phyloP scores from a whole-genome alignment of 129 eudicot genomes.

The Deinandra increscens region DNA sequence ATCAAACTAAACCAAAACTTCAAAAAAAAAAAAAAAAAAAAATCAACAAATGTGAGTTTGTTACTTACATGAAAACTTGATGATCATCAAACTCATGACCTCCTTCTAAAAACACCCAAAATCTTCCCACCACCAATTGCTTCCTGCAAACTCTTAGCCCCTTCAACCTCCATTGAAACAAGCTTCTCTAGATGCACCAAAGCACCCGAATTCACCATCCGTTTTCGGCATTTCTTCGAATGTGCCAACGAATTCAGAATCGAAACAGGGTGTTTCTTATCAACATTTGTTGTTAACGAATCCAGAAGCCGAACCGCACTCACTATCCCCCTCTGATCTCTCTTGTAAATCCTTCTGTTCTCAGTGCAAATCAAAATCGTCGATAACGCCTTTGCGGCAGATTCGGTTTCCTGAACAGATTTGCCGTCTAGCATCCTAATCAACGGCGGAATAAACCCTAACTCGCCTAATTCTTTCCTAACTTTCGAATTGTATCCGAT shows the following conservation, averaged over 20 bases:
- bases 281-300: slow-evolving; percentile 36
- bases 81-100: slow-evolving; percentile 20
- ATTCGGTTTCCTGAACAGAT: slow-evolving; percentile 54
- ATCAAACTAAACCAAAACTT: not conserved
- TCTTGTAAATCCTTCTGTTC: slow-evolving; percentile 47
- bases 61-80: slow-evolving; percentile 18
- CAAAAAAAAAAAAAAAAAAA: slow-evolving; percentile 24
- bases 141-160: slow-evolving; percentile 68
- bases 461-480: slow-evolving; percentile 59
- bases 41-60: slow-evolving; percentile 12
- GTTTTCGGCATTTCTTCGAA: slow-evolving; percentile 69
- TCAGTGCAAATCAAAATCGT: slow-evolving; percentile 31
- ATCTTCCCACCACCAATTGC: slow-evolving; percentile 53
- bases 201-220: slow-evolving; percentile 62
- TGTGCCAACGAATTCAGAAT: slow-evolving; percentile 42
- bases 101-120: slow-evolving; percentile 62
- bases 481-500: slow-evolving; percentile 48
- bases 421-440: slow-evolving; percentile 65
- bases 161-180: slow-evolving; percentile 56
- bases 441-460: slow-evolving; percentile 55
- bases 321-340: slow-evolving; percentile 57
- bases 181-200: slow-evolving; percentile 55
- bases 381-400: slow-evolving; percentile 59
- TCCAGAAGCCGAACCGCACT: slow-evolving; percentile 50
- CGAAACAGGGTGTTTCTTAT: slow-evolving; percentile 53